Percentiles rank a stretch among this genome's conserved stretches.
Conservation (phyloP, 495 filamentous ascomycete genomes). For the Tricharina praecox region DNA sequence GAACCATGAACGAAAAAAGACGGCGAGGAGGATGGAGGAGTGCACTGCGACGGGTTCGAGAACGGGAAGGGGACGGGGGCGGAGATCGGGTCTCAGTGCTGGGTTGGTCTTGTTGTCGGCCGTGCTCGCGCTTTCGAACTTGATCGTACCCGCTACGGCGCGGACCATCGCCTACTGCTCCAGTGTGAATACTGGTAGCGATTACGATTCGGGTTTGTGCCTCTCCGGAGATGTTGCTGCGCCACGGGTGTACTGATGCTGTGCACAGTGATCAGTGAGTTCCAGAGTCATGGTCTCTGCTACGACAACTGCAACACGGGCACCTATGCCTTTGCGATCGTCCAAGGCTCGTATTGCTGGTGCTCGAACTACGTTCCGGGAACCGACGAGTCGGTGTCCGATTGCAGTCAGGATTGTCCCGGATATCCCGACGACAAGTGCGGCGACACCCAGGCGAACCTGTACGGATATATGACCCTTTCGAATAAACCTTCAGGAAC, state of each 20-base stretch:
- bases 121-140: conserved; percentile 11
- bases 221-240: background rate
- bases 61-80: too few relatives aligned
- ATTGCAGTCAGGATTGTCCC: conserved; percentile 45
- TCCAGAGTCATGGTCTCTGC: conserved; percentile 52
- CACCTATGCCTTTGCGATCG: conserved; percentile 48
- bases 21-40: too few relatives aligned
- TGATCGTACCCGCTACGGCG: conserved; percentile 8
- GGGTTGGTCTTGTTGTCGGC: too few relatives aligned
- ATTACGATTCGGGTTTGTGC: conserved; percentile 7
- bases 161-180: conserved; percentile 22
- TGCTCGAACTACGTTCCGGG: conserved; percentile 54
- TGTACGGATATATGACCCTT: conserved; percentile 46
- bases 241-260: conserved; percentile 5
- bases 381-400: conserved; percentile 28
- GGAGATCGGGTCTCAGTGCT: too few relatives aligned
- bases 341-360: conserved; percentile 53
- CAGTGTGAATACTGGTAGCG: conserved; percentile 12
- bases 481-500: conserved; percentile 35
- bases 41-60: too few relatives aligned
- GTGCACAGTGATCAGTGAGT: conserved; percentile 29
- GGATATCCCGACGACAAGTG: conserved; percentile 51
- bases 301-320: conserved; percentile 32
- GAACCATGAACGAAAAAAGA: conserved; percentile 21
- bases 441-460: conserved; percentile 35